phyloP scores from a whole-genome alignment of 1,284 basidiomycete species.

The Pseudozyma tsukubaensis region DNA sequence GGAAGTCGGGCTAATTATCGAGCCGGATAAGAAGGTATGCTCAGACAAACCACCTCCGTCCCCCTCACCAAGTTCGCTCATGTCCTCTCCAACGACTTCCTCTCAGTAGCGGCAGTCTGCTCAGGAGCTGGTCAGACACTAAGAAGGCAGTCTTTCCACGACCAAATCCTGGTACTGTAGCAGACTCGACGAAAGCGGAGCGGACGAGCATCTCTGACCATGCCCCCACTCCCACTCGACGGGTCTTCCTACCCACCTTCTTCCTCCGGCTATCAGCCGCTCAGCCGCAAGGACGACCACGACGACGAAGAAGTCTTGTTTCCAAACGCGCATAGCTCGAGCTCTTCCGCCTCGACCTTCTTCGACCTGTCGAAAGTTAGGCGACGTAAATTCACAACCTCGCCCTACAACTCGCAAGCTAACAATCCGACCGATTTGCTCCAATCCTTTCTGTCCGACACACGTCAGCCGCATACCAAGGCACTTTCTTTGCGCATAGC shows the following conservation, averaged over 20 bases:
- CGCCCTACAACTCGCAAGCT: slow-evolving; percentile 24
- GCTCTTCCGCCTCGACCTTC: slow-evolving; percentile 5
- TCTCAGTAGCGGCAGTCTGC: too few relatives aligned
- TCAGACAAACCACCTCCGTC: slow-evolving; percentile 2
- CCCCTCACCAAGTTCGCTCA: too few relatives aligned
- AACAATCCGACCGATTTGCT: slow-evolving; percentile 28
- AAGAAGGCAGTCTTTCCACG: too few relatives aligned
- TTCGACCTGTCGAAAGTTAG: not conserved
- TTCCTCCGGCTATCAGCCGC: slow-evolving; percentile 22
- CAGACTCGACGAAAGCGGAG: not conserved
- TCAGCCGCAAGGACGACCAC: slow-evolving; percentile 2
- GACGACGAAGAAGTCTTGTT: slow-evolving; percentile 22
- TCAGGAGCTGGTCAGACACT: too few relatives aligned
- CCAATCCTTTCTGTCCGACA: slow-evolving; percentile 27
- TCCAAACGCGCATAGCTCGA: too few relatives aligned
- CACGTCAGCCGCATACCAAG: slow-evolving; percentile 3
- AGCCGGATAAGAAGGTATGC: not conserved
- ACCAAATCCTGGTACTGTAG: too few relatives aligned
- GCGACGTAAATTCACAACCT: slow-evolving; percentile 15
- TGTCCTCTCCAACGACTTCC: too few relatives aligned
- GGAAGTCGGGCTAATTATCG: slow-evolving; percentile 9
- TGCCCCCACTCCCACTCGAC: slow-evolving; percentile 30
- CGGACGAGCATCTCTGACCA: not conserved
- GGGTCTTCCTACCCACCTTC: slow-evolving; percentile 32
- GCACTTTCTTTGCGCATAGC: slow-evolving; percentile 19